Evolutionary conservation across 2,329 filamentous ascomycete species (phyloP), one percentile per base, ranked within the genome.

Genomic region (Microdochium paspali): DNA sequence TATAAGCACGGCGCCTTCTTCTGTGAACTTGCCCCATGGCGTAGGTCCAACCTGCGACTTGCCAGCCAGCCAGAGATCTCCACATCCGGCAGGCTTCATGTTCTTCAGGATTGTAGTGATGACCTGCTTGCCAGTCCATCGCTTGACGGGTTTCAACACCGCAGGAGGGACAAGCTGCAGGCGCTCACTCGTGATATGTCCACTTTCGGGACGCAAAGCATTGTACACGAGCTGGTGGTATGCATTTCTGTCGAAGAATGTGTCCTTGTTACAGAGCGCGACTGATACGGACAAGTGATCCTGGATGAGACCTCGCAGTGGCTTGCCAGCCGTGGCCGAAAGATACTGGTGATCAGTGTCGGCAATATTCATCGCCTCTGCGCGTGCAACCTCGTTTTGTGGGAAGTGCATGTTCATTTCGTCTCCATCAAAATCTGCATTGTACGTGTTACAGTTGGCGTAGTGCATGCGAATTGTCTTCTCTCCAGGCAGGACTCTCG

Each of bases 381-480:
- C 87, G 56, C 93, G 79, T 15, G 93, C 93, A 54, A 97, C 76
- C 63, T 97, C 94, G 56, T 95, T 97, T 58, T 98, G 93, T 1
- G 93, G 93, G 61, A 98, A 97, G 68, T 98, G 93, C 90, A 98
- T 94, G 66, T 98, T 98, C 93, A 98, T 98, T 67, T 98, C 93
- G 63, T 98, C 93, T 65, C 93, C 93, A 61, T 98, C 94, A 61
- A 98, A 98, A 75, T 98, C 93, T 26, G 93, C 93, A 58, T 98
- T 98, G 74, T 98, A 98, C 1, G 93, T 96, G 61, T 98, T 98
- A 66, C 93, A 97, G 65, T 98, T 98, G 58, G 93, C 91, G 68
- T 98, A 98, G 71, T 98, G 93, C 91, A 98, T 97, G 55, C 93
- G 90, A 63, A 98, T 90, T 0, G 93, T 97, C 69, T 95, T 95